Evolutionary conservation across 805 yeast species (phyloP).

Genomic region (Saccharomycopsis microspora): DNA sequence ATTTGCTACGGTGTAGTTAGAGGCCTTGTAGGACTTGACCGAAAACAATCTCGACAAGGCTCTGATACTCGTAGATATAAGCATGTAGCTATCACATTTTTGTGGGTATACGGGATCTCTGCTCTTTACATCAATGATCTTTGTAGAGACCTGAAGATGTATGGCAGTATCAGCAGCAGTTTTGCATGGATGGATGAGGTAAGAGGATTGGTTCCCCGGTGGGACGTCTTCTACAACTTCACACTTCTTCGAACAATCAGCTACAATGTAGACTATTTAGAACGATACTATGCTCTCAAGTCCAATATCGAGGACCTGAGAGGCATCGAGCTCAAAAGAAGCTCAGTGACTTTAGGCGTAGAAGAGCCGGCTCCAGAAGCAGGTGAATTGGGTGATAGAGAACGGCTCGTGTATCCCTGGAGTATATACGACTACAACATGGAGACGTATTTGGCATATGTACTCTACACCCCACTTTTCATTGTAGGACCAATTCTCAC

Average conservation of each 20-base stretch:
- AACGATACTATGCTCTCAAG: slow-evolving; percentile 20
- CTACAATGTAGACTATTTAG: slow-evolving; percentile 66
- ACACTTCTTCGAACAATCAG: slow-evolving; percentile 77
- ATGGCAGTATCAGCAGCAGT: slow-evolving; percentile 26
- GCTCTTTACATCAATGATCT: slow-evolving; percentile 70
- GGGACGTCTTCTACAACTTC: slow-evolving; percentile 96
- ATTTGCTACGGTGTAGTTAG: slow-evolving; percentile 35
- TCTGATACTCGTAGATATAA: slow-evolving; percentile 16
- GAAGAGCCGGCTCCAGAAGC: neutral
- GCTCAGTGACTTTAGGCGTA: neutral
- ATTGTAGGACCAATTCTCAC: slow-evolving; percentile 94
- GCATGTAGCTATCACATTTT: slow-evolving; percentile 28
- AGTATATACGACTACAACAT: slow-evolving; percentile 48
- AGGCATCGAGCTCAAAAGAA: slow-evolving; percentile 6
- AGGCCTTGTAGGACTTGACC: slow-evolving; percentile 7
- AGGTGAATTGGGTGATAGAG: slow-evolving; percentile 39
- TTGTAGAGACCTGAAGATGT: slow-evolving; percentile 40
- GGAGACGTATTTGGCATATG: slow-evolving; percentile 62
- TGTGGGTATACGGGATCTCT: slow-evolving; percentile 77
- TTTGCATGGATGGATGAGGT: slow-evolving; percentile 49
- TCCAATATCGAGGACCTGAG: neutral
- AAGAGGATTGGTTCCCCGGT: slow-evolving; percentile 71
- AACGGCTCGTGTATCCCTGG: slow-evolving; percentile 53
- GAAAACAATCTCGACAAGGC: neutral
- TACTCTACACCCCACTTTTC: slow-evolving; percentile 78